These are phyloP conservation scores for Amanita rimosa DNA, from an alignment of 768 basidiomycete genomes.

Conservation along the genomic window DNA sequence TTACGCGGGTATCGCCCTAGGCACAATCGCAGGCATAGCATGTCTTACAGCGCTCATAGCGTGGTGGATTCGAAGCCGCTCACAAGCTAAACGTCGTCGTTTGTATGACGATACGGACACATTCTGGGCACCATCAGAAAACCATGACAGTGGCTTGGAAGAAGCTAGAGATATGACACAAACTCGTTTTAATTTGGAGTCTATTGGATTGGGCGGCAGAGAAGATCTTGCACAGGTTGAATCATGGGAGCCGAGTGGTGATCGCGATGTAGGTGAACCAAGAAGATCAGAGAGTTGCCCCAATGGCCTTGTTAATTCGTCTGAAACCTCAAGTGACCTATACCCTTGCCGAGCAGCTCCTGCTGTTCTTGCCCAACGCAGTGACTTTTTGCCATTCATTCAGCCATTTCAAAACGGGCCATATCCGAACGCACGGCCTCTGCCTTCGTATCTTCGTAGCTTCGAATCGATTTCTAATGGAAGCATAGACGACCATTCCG, in stretches of 20 bases:
- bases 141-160: slow-evolving; percentile 13
- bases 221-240: slow-evolving; percentile 16
- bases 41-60: slow-evolving; percentile 35
- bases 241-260: slow-evolving; percentile 25
- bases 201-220: slow-evolving; percentile 15
- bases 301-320: slow-evolving; percentile 5
- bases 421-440: slow-evolving; percentile 14
- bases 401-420: slow-evolving; percentile 11
- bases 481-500: slow-evolving; percentile 18
- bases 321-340: neutral
- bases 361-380: neutral
- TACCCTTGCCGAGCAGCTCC: neutral
- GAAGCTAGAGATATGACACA: slow-evolving; percentile 15
- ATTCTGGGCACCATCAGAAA: slow-evolving; percentile 21
- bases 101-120: slow-evolving; percentile 20
- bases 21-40: slow-evolving; percentile 31
- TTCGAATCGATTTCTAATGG: slow-evolving; percentile 8
- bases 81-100: slow-evolving; percentile 22
- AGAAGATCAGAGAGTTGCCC: slow-evolving; percentile 20
- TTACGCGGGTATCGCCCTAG: slow-evolving; percentile 41
- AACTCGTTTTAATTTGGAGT: slow-evolving; percentile 13
- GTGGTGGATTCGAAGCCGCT: slow-evolving; percentile 33
- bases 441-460: slow-evolving; percentile 20
- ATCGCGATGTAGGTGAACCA: slow-evolving; percentile 32
- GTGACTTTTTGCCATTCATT: slow-evolving; percentile 10